These are phyloP conservation scores for Chimonanthus salicifolius DNA, from an alignment of 164 flowering plant species.

Conservation along the genomic window DNA sequence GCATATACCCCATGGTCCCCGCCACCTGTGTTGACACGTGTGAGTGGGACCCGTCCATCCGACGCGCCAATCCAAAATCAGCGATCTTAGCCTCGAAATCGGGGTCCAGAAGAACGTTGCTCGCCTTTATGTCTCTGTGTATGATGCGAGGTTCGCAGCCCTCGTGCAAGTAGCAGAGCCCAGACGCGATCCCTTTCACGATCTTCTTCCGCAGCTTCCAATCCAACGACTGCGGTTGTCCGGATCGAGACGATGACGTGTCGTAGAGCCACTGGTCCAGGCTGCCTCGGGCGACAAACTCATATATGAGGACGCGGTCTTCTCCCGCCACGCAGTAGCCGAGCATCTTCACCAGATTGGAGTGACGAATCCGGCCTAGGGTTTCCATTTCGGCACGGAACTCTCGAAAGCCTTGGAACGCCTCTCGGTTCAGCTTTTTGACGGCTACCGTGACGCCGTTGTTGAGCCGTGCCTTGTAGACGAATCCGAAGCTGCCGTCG, in stretches of 20 bases:
- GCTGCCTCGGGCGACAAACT: constrained; percentile 61
- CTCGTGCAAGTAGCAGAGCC: constrained; percentile 50
- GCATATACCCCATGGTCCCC: constrained; percentile 94
- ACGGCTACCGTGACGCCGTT: constrained; percentile 62
- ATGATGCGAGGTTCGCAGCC: constrained; percentile 30
- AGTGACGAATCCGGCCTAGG: constrained; percentile 53
- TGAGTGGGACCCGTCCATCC: constrained; percentile 33
- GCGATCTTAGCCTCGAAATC: constrained; percentile 70
- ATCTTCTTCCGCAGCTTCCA: constrained; percentile 57
- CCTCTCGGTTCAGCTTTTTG: constrained; percentile 63
- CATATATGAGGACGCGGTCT: constrained; percentile 71
- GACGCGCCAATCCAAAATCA: constrained; percentile 80
- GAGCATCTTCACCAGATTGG: constrained; percentile 56
- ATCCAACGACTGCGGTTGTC: constrained; percentile 21
- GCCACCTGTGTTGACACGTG: constrained; percentile 89
- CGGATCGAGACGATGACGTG: constrained; percentile 25
- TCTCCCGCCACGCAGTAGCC: constrained; percentile 58
- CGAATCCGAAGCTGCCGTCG: constrained; percentile 80
- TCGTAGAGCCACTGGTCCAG: constrained; percentile 63
- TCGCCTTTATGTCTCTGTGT: constrained; percentile 89
- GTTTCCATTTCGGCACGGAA: constrained; percentile 90
- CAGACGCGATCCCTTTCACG: constrained; percentile 58
- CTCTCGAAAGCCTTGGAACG: constrained; percentile 78
- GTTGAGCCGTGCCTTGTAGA: constrained; percentile 55
- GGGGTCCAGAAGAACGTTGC: constrained; percentile 60